These are phyloP conservation scores for Chlorella sp. DNA, from an alignment of 139 green algal genomes.

Conservation along the genomic window DNA sequence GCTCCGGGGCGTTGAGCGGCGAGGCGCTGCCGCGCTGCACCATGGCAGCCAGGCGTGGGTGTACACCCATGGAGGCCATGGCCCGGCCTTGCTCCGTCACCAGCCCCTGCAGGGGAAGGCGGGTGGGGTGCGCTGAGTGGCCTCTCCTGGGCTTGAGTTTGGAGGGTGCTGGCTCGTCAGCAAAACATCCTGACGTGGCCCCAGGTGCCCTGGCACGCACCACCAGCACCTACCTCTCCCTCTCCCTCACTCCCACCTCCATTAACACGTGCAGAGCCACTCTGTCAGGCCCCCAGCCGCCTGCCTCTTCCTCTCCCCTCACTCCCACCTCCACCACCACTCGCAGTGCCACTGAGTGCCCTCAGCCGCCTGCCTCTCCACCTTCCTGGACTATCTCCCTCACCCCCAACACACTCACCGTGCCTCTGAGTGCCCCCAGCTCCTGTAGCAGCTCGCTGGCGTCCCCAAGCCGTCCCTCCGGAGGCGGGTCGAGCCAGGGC, in stretches of 20 bases:
- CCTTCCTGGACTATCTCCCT: background rate
- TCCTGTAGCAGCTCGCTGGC: constrained; percentile 38
- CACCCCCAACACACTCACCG: background rate
- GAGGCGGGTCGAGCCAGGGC: constrained; percentile 55
- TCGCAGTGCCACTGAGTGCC: background rate
- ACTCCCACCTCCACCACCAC: too few relatives aligned
- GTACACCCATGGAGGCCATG: constrained; percentile 27
- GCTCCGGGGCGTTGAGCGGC: constrained; percentile 5
- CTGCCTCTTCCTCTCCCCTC: too few relatives aligned
- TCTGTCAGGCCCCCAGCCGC: too few relatives aligned
- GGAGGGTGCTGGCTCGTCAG: too few relatives aligned
- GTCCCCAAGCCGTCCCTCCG: constrained; percentile 8
- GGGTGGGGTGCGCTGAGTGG: background rate
- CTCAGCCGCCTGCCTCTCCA: background rate
- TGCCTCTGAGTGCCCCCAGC: constrained; percentile 37
- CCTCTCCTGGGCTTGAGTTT: too few relatives aligned
- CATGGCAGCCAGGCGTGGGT: constrained; percentile 41
- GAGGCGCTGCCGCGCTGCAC: constrained; percentile 17
- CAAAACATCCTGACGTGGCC: too few relatives aligned
- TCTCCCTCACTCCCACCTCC: too few relatives aligned
- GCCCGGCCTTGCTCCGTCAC: background rate
- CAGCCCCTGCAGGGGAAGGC: background rate
- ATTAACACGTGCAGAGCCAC: background rate
- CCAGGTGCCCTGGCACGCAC: too few relatives aligned
- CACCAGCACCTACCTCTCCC: too few relatives aligned